Percentiles rank a stretch among this genome's conserved stretches.
Evolutionary conservation across 257 asterid species (phyloP).

Genomic region (Buddleja alternifolia): DNA sequence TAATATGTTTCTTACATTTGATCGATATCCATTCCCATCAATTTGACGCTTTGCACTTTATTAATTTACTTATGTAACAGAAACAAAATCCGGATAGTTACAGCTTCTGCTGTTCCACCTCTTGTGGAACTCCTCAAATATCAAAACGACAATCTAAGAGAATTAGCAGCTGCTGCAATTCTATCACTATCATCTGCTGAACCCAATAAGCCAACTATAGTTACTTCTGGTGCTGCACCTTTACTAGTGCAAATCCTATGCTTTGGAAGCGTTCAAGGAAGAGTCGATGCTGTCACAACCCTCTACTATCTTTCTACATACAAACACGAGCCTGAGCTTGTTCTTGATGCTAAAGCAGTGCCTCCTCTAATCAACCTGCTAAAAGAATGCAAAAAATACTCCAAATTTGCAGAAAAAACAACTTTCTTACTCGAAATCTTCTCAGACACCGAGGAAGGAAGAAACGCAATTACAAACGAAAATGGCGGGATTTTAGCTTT

Average conservation of each 20-base stretch:
- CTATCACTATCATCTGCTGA: constrained; percentile 73
- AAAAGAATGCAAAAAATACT: constrained; percentile 85
- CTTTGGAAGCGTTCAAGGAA: constrained; percentile 83
- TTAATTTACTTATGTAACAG: constrained; percentile 42
- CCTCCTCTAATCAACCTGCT: constrained; percentile 68
- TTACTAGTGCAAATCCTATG: constrained; percentile 71
- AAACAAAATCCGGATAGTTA: constrained; percentile 76
- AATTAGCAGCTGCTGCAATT: constrained; percentile 83
- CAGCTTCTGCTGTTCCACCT: constrained; percentile 77
- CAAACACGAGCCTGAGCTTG: constrained; percentile 57
- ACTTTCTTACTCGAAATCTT: constrained; percentile 74
- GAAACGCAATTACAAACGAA: constrained; percentile 56
- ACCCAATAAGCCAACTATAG: constrained; percentile 67
- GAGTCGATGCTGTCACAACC: constrained; percentile 84
- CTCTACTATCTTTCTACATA: constrained; percentile 73
- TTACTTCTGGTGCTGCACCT: constrained; percentile 69
- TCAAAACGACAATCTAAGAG: constrained; percentile 62
- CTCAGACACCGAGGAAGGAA: constrained; percentile 70
- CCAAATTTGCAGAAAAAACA: constrained; percentile 83
- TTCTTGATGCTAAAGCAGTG: constrained; percentile 66
- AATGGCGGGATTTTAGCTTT: constrained; percentile 72
- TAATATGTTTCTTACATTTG: not conserved
- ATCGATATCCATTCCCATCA: constrained; percentile 5
- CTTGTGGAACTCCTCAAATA: constrained; percentile 78
- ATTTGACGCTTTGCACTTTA: constrained; percentile 24